Percentiles rank a stretch among this genome's conserved stretches.
These are phyloP conservation scores for Alloascoidea hylecoeti DNA, from an alignment of 805 yeast species.

Conservation along the genomic window DNA sequence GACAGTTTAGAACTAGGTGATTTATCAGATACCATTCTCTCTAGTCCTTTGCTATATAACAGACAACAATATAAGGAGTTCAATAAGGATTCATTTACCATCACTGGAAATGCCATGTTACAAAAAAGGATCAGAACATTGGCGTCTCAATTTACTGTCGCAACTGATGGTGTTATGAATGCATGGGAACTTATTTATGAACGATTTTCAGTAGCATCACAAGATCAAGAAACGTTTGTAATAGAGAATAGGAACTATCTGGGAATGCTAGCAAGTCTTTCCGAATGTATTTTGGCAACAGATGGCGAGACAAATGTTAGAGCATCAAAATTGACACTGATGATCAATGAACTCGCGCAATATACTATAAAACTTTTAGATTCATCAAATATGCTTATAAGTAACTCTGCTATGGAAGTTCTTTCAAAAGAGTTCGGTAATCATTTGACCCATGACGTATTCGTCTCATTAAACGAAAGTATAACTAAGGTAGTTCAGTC, in stretches of 20 bases:
- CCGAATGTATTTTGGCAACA: slow-evolving; percentile 41
- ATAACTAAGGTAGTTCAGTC: slow-evolving; percentile 18
- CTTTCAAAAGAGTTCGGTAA: slow-evolving; percentile 55
- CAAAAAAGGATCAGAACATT: slow-evolving; percentile 47
- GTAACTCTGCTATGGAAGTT: slow-evolving; percentile 65
- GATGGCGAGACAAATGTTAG: slow-evolving; percentile 18
- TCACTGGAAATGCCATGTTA: slow-evolving; percentile 60
- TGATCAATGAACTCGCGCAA: slow-evolving; percentile 31
- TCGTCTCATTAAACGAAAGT: slow-evolving; percentile 26
- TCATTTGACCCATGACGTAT: slow-evolving; percentile 31
- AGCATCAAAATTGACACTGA: slow-evolving; percentile 12
- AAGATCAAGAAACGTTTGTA: slow-evolving; percentile 11
- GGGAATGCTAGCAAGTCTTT: slow-evolving; percentile 57
- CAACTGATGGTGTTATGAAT: slow-evolving; percentile 21
- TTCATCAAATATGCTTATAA: slow-evolving; percentile 33
- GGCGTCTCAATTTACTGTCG: slow-evolving; percentile 14
- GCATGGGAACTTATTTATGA: slow-evolving; percentile 33
- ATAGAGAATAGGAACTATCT: slow-evolving; percentile 47
- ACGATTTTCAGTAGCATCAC: slow-evolving; percentile 24
- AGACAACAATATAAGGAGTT: slow-evolving; percentile 26
- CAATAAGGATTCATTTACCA: slow-evolving; percentile 36
- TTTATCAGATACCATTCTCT: slow-evolving; percentile 7
- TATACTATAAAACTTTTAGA: slow-evolving; percentile 34
- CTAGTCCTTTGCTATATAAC: slow-evolving; percentile 16
- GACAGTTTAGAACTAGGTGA: slow-evolving; percentile 12